Evolutionary conservation across 164 flowering plant species (phyloP).

Genomic region (Aristolochia californica): DNA sequence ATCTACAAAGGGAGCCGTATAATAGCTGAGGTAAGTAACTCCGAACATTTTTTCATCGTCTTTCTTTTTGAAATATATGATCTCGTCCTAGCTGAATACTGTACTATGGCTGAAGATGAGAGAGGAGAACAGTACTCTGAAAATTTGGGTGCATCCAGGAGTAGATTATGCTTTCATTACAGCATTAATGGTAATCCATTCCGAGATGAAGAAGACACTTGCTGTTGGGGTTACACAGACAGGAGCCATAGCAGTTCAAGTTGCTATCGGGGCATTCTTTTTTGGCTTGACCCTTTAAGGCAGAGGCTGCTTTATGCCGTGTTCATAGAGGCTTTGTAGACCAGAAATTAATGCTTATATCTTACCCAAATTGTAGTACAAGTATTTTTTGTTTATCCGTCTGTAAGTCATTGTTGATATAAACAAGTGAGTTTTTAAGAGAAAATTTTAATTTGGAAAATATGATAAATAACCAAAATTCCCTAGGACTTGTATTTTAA

Average conservation of each 20-base stretch:
- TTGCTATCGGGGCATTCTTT: background rate
- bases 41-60: background rate
- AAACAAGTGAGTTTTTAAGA: no score
- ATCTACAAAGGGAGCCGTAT: conserved; percentile 19
- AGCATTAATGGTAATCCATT: background rate
- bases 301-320: no score
- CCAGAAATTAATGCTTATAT: no score
- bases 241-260: background rate
- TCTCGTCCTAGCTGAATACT: background rate
- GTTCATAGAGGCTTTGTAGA: no score
- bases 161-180: conserved; percentile 2
- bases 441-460: no score
- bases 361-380: no score
- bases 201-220: background rate
- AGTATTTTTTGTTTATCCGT: no score
- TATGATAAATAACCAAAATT: no score
- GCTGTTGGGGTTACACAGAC: background rate
- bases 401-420: no score
- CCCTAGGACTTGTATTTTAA: no score
- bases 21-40: conserved; percentile 20
- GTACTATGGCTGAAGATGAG: conserved; percentile 23
- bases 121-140: conserved; percentile 1
- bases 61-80: background rate
- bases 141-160: background rate
- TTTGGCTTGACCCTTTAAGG: no score